Percentiles rank a stretch among this genome's conserved stretches.
phyloP scores from a whole-genome alignment of 371 early-diverging fungal species.

The Saksenaea oblongispora region DNA sequence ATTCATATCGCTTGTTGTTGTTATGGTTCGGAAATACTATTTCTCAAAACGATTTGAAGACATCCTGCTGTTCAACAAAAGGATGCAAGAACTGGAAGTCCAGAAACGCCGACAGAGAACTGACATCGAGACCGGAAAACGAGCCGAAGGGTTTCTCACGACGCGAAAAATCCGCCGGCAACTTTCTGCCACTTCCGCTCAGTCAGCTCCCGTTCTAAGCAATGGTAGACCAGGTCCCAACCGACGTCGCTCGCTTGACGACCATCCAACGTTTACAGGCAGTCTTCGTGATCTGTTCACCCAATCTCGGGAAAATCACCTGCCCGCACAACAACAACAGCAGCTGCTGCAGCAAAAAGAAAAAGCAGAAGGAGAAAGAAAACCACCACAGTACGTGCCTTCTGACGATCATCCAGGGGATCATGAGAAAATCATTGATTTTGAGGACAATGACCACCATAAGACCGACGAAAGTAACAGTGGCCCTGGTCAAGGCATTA shows the following conservation, averaged over 20 bases:
- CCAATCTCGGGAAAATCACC: slow-evolving; percentile 14
- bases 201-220: slow-evolving; percentile 14
- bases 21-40: slow-evolving; percentile 38
- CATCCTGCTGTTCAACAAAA: slow-evolving; percentile 39
- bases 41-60: slow-evolving; percentile 55
- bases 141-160: background rate
- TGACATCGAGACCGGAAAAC: slow-evolving; percentile 20
- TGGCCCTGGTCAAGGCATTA: slow-evolving; percentile 28
- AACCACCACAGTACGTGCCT: no score
- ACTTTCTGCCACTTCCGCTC: slow-evolving; percentile 23
- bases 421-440: no score
- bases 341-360: no score
- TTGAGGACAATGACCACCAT: no score
- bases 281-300: slow-evolving; percentile 9
- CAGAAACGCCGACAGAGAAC: slow-evolving; percentile 19
- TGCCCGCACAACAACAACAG: no score
- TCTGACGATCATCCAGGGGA: no score
- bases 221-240: background rate
- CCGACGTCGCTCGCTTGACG: slow-evolving; percentile 3
- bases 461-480: background rate
- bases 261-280: slow-evolving; percentile 1
- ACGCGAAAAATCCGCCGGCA: slow-evolving; percentile 12
- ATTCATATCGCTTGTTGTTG: slow-evolving; percentile 33
- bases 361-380: no score
- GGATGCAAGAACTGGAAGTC: slow-evolving; percentile 29